Evolutionary conservation across 352 stramenopile species (phyloP), one percentile per base, ranked within the genome.

Genomic region (Pythium insidiosum): DNA sequence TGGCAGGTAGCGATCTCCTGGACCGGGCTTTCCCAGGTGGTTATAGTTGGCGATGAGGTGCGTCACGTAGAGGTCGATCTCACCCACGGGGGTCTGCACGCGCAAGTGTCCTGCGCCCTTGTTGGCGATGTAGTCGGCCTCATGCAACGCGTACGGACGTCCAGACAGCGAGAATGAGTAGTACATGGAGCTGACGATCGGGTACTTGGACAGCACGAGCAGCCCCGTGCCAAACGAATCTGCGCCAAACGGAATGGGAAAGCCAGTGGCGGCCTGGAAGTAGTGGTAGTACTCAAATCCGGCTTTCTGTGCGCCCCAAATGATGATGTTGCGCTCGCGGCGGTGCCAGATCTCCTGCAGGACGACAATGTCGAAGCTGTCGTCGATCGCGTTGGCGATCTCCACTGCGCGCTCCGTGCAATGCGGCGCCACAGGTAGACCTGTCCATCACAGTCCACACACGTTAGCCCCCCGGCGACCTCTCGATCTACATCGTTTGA

Each of bases 41-140:
- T 87, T 88, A 58, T 90, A 90, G 46, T 90, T 90, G 47, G 74
- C 78, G 16, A 90, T 43, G 40, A 90, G 28, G 41, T 90, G 78
- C 11, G 74, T 90, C 43, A 84, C 73, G 54, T 87, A 90, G 38
- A 90, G 46, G 43, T 90, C 78, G 45, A 87, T 65, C 23, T 73
- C 61, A 9, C 73, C 78, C 0, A 58, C 65, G 1, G 70, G 68
- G 1, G 67, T 75, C 40, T 83, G 63, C n/a, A 90, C 47, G 2
- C 74, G 70, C 20, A 88, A 51, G 38, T 88, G 38, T 3, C 78
- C 78, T 1, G 78, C 73, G 22, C 78, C 78, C 40, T 90, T 90
- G 45, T 90, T 90, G 28, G 73, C 78, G 18, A 90, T 62, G 34
- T 87, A 90, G 45, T 90, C 78, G 10, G 73, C 73, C 48, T 90